Percentiles rank a stretch among this genome's conserved stretches.
These are phyloP conservation scores for Xylaria sp. DNA, from an alignment of 2,329 filamentous ascomycete species.

Conservation along the genomic window DNA sequence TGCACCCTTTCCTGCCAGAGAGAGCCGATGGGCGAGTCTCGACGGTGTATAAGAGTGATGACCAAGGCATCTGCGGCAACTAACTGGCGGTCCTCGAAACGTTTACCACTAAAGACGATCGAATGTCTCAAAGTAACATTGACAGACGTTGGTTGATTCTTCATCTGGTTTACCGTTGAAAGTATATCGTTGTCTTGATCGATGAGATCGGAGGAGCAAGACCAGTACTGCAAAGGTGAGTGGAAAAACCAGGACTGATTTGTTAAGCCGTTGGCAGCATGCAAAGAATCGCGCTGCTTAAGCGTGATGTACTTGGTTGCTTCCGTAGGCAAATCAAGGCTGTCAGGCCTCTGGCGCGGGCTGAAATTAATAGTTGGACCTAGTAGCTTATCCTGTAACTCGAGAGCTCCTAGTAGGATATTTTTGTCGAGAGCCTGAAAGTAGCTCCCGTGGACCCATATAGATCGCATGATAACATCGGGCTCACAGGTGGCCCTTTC, in stretches of 20 bases:
- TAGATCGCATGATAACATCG: constrained; percentile 83
- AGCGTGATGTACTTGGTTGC: constrained; percentile 53
- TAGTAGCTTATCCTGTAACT: constrained; percentile 75
- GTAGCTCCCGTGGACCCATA: constrained; percentile 84
- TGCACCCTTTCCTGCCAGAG: constrained; percentile 72
- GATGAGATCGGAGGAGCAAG: constrained; percentile 69
- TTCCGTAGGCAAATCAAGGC: constrained; percentile 46
- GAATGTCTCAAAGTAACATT: constrained; percentile 81
- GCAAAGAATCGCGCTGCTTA: constrained; percentile 63
- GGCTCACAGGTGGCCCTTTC: constrained; percentile 61
- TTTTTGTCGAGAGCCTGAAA: constrained; percentile 77
- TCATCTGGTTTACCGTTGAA: constrained; percentile 73
- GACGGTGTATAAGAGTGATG: constrained; percentile 77
- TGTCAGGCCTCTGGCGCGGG: constrained; percentile 53
- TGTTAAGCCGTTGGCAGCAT: constrained; percentile 68
- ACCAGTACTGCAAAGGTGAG: constrained; percentile 85
- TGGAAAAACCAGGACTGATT: constrained; percentile 80
- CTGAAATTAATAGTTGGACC: constrained; percentile 67
- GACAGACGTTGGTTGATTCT: constrained; percentile 70
- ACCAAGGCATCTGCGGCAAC: constrained; percentile 81
- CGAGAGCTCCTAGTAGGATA: constrained; percentile 72
- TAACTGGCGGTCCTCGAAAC: constrained; percentile 73
- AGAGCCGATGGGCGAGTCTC: constrained; percentile 70
- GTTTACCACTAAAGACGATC: constrained; percentile 84
- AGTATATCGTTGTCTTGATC: constrained; percentile 70